Evolutionary conservation across 2,329 filamentous ascomycete species (phyloP).

Genomic region (Sporothrix pallida): DNA sequence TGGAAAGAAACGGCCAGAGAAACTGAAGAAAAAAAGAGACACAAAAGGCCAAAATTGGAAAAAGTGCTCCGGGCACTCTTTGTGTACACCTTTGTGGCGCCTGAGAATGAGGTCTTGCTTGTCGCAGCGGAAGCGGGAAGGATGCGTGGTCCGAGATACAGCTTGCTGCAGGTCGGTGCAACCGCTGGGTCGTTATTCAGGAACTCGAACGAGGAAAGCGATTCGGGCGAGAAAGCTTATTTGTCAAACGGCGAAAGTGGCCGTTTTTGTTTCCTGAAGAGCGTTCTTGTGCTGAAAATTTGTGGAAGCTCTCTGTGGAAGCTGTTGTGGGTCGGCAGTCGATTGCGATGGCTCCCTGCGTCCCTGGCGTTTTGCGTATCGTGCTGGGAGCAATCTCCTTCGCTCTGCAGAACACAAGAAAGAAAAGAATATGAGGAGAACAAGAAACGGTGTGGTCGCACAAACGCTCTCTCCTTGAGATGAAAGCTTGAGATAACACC

Average conservation of each 20-base stretch:
- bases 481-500: conserved; percentile 5
- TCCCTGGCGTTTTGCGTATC: not conserved
- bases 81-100: not conserved
- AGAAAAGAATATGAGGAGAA: not conserved
- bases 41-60: not conserved
- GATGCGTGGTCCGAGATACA: conserved; percentile 9
- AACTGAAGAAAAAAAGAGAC: not conserved
- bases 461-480: not conserved
- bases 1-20: not conserved
- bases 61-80: conserved; percentile 3
- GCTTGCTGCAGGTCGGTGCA: conserved; percentile 25
- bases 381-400: not conserved
- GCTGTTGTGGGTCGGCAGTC: conserved; percentile 2
- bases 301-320: not conserved
- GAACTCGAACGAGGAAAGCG: not conserved
- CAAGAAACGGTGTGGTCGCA: conserved; percentile 10
- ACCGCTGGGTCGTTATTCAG: conserved; percentile 1
- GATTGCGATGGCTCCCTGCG: conserved; percentile 6
- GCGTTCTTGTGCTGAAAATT: not conserved
- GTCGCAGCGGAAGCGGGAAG: conserved; percentile 15
- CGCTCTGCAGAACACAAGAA: too few species aligned
- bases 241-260: not conserved
- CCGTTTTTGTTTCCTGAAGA: not conserved
- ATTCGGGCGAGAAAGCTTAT: not conserved
- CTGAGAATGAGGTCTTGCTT: not conserved